phyloP scores from a whole-genome alignment of 371 early-diverging fungal genomes.

The Sporodiniella umbellata region DNA sequence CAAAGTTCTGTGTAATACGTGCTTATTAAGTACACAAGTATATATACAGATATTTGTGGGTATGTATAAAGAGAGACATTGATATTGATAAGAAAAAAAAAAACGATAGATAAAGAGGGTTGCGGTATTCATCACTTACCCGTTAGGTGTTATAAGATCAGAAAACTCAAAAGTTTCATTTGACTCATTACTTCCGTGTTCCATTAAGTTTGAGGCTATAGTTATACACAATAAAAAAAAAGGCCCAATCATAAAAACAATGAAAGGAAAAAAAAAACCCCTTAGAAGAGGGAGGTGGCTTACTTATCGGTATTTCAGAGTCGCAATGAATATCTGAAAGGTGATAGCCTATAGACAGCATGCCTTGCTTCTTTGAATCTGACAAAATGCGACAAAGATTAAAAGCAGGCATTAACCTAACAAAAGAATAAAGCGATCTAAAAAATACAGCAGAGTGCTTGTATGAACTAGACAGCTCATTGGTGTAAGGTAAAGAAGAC shows the following conservation, averaged over 20 bases:
- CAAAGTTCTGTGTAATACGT: constrained; percentile 47
- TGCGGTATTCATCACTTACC: neutral
- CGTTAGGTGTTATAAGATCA: constrained; percentile 46
- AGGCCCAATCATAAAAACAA: no score
- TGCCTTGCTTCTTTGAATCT: constrained; percentile 26
- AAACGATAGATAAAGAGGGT: neutral
- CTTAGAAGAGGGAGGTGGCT: neutral
- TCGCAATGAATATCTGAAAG: constrained; percentile 16
- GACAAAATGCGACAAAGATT: constrained; percentile 27
- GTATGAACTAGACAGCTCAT: constrained; percentile 77
- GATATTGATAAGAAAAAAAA: neutral
- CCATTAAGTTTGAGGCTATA: constrained; percentile 42
- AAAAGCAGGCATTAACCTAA: constrained; percentile 72
- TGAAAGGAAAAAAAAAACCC: no score
- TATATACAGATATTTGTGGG: no score
- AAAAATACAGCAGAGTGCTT: constrained; percentile 85
- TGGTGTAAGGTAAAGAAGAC: constrained; percentile 41
- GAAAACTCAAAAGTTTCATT: constrained; percentile 60
- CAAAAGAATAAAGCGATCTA: constrained; percentile 71
- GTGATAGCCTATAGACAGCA: constrained; percentile 57
- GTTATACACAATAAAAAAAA: no score
- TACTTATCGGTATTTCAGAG: constrained; percentile 63
- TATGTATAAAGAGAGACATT: no score
- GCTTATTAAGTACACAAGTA: neutral
- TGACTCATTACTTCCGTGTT: constrained; percentile 37